A percentile compares a stretch with the other conserved stretches of the same genome.
Evolutionary conservation across 1,284 basidiomycete species (phyloP).

Genomic region (Apiotrichum akiyoshidainum): DNA sequence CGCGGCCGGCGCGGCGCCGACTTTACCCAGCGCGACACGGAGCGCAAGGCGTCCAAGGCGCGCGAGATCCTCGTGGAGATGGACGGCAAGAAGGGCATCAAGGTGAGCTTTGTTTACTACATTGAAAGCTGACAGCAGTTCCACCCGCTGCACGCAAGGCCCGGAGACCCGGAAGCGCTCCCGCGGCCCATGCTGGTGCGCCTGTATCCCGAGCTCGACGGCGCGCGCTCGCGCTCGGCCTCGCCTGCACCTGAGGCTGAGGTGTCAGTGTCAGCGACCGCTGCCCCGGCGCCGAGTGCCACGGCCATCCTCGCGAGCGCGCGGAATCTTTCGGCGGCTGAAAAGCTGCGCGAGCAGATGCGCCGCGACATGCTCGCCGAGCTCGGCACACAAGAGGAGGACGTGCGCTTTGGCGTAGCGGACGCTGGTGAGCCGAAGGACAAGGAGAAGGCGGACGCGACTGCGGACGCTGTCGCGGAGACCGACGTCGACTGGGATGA

Average conservation of each 20-base stretch:
- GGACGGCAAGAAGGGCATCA: constrained; percentile 37
- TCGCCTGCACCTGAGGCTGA: constrained; percentile 13
- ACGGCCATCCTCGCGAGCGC: constrained; percentile 1
- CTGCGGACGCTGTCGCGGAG: constrained; percentile 16
- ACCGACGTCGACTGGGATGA: constrained; percentile 31
- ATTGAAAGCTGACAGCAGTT: constrained; percentile 35
- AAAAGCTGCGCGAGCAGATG: constrained; percentile 44
- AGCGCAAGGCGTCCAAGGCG: constrained; percentile 38
- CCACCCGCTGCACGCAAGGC: constrained; percentile 47
- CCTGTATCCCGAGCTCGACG: constrained; percentile 37
- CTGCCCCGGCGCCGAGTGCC: neutral
- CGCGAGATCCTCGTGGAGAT: constrained; percentile 36
- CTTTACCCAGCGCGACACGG: constrained; percentile 31
- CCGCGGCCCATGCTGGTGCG: constrained; percentile 38
- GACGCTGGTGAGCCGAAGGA: constrained; percentile 6
- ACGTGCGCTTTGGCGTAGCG: constrained; percentile 21
- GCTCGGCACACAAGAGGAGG: constrained; percentile 24
- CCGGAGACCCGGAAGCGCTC: constrained; percentile 37
- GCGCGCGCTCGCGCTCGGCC: constrained; percentile 17
- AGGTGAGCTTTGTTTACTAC: constrained; percentile 26
- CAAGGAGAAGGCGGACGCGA: constrained; percentile 8
- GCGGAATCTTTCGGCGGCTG: constrained; percentile 36
- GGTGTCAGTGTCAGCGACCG: neutral
- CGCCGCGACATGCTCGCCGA: constrained; percentile 43
- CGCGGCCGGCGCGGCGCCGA: constrained; percentile 35